Evolutionary conservation across 75 land plant genomes (phyloP), one percentile per base, ranked within the genome.

Genomic region (Chamaecyparis obtusa): DNA sequence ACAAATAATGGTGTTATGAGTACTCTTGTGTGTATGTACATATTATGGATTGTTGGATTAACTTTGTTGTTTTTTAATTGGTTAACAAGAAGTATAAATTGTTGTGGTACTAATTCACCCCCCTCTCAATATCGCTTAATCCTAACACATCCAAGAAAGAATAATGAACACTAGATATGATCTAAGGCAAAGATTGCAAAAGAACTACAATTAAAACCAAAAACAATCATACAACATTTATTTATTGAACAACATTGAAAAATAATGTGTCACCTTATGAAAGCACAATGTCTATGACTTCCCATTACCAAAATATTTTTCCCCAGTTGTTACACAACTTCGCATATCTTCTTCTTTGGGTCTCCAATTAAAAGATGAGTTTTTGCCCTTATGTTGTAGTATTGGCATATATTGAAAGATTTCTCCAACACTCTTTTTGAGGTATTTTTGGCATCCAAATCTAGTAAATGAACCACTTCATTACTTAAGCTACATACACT

Each of bases 231-330:
- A 6, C 6, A 17, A 19, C 5, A 64, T 0, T 69, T n/a, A 6
- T 69, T 32, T 69, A 8, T 15, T 21, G 6, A 21, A 67, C 1
- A 67, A 55, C 6, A 67, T 1, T 24, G 75, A 10, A 32, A 15
- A 32, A 0, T 13, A 30, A 33, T 2, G 9, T 35, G 35, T 11
- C 10, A 86, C 86, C 87, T 80, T n/a, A 79, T 21, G 21, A 86
- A 43, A 27, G 49, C n/a, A 16, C 86, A 15, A 37, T 81, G 51
- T 16, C 87, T 86, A 41, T 64, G 87, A 85, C 86, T 86, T 0
- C 86, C 87, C 87, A 55, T 55, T 55, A 55, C 57, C 19, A 55
- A 16, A 16, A 55, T 19, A 55, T 55, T 19, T 55, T 19, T 19
- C 4, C 57, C 57, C 57, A 16, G 3, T 4, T 3, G 3, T 2